Conservation (phyloP, 106 monocot species). For the Apostasia ramifera region DNA sequence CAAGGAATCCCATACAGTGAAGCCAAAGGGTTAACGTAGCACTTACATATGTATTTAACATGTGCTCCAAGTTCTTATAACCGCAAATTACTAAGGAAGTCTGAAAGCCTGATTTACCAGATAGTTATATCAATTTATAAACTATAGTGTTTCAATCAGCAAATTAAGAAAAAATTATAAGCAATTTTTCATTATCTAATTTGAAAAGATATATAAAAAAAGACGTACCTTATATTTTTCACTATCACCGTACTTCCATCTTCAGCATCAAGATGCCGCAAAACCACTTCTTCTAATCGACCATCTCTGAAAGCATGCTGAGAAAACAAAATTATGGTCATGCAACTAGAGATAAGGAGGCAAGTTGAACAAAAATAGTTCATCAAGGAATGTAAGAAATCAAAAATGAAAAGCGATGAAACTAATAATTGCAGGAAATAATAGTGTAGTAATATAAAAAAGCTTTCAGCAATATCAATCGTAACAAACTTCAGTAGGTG, state of each 20-base stretch:
- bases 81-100: conserved; percentile 55
- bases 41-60: neutral
- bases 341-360: neutral
- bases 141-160: neutral
- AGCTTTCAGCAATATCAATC: no score
- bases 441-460: no score
- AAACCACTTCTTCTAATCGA: conserved; percentile 74
- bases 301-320: conserved; percentile 99
- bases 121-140: conserved; percentile 5
- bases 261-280: conserved; percentile 85
- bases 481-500: neutral
- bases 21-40: neutral
- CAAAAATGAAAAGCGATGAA: no score
- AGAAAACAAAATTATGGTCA: conserved; percentile 6
- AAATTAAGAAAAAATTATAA: neutral
- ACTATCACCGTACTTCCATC: conserved; percentile 90
- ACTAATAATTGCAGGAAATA: no score
- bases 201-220: neutral
- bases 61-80: conserved; percentile 25
- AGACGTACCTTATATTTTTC: conserved; percentile 71
- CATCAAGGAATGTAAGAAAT: no score
- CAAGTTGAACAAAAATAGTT: neutral
- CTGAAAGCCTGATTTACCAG: conserved; percentile 63
- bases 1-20: neutral
- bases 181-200: neutral